Evolutionary conservation across 306 rosid species (phyloP).

Genomic region (Pachyrhizus erosus): DNA sequence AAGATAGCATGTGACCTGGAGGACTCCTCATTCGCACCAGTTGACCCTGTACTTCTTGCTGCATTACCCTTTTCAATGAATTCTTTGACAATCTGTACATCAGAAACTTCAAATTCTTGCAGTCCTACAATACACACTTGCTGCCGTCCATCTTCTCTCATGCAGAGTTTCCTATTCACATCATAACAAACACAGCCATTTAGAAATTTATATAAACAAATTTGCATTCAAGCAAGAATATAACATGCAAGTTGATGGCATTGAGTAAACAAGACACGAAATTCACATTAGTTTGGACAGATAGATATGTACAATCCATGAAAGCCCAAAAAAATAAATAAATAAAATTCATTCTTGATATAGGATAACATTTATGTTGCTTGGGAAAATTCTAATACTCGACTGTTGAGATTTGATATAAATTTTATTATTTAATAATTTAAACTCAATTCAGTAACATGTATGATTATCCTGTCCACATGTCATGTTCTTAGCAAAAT

Average conservation of each 20-base stretch:
- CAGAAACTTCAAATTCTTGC: slow-evolving; percentile 99
- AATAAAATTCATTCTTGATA: background rate
- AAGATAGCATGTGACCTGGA: slow-evolving; percentile 99
- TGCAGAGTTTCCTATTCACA: slow-evolving; percentile 79
- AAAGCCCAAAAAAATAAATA: background rate
- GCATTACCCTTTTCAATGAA: slow-evolving; percentile 94
- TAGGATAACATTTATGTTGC: background rate
- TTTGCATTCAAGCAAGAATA: background rate
- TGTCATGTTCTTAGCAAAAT: background rate
- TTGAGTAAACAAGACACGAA: background rate
- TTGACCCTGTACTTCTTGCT: slow-evolving; percentile 93
- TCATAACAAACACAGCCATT: slow-evolving; percentile 29
- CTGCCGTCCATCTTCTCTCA: slow-evolving; percentile 98
- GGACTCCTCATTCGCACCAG: slow-evolving; percentile 99
- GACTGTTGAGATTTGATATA: background rate
- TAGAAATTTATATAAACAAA: slow-evolving; percentile 32
- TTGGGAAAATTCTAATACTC: slow-evolving; percentile 6
- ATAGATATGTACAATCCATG: background rate
- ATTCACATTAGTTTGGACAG: slow-evolving; percentile 19
- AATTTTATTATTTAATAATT: background rate
- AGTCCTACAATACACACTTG: slow-evolving; percentile 99
- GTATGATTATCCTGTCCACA: background rate
- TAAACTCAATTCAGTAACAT: background rate
- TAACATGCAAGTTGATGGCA: slow-evolving; percentile 33
- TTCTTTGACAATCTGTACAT: slow-evolving; percentile 96